These are phyloP conservation scores for Fraxinus cuspidata DNA, from an alignment of 257 asterid species.

Conservation along the genomic window DNA sequence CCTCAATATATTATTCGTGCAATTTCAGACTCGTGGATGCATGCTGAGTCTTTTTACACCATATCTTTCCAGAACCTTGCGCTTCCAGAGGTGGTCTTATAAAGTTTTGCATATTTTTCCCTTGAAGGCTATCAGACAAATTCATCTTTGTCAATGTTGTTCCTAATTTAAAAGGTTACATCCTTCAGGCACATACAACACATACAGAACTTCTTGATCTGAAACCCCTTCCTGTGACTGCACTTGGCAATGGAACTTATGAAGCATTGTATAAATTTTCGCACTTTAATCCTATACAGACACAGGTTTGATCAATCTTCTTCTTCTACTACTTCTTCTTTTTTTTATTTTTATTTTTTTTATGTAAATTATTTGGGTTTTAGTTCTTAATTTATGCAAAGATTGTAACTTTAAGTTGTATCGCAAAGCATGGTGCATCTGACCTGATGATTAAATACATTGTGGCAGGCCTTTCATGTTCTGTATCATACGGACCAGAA, in stretches of 20 bases:
- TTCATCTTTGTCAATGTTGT: conserved; percentile 9
- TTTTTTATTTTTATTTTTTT: background rate
- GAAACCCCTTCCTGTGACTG: conserved; percentile 97
- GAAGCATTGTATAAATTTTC: conserved; percentile 85
- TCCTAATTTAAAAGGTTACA: conserved; percentile 12
- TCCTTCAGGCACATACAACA: conserved; percentile 72
- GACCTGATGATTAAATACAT: conserved; percentile 28
- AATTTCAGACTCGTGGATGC: conserved; percentile 94
- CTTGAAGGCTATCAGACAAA: conserved; percentile 13
- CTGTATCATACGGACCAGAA: conserved; percentile 88
- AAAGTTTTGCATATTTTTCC: conserved; percentile 19
- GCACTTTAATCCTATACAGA: conserved; percentile 96
- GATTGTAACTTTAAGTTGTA: conserved; percentile 7
- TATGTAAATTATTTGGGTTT: conserved; percentile 1
- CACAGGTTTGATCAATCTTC: conserved; percentile 62
- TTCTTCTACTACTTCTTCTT: no score
- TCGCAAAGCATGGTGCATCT: conserved; percentile 27
- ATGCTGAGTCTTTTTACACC: conserved; percentile 78
- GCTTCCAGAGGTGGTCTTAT: conserved; percentile 80
- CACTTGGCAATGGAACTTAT: conserved; percentile 76
- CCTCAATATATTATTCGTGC: conserved; percentile 96
- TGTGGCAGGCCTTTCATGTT: conserved; percentile 86
- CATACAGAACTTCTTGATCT: conserved; percentile 97
- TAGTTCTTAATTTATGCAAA: background rate
- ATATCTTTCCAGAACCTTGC: conserved; percentile 87